Evolutionary conservation across 2,329 filamentous ascomycete genomes (phyloP).

Genomic region (Fusarium nodosum): DNA sequence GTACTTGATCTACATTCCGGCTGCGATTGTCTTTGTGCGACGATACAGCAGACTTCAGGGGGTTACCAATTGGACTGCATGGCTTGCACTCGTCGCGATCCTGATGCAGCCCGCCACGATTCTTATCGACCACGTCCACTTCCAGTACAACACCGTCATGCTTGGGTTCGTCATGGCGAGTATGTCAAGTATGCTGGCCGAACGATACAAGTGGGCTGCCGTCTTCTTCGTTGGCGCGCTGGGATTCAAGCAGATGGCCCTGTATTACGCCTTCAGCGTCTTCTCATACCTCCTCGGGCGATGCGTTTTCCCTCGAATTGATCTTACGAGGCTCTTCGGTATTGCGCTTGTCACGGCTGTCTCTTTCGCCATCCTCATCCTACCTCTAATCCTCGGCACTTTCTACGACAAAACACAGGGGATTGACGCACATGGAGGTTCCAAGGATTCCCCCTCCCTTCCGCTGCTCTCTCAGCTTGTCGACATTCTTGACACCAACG

Average conservation of each 20-base stretch:
- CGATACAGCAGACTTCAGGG: conserved; percentile 82
- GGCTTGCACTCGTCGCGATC: conserved; percentile 88
- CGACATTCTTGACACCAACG: conserved; percentile 71
- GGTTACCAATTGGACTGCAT: conserved; percentile 84
- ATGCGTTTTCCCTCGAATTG: conserved; percentile 82
- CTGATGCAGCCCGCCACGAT: conserved; percentile 93
- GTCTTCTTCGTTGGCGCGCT: conserved; percentile 94
- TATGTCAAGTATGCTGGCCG: conserved; percentile 89
- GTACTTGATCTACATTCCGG: conserved; percentile 89
- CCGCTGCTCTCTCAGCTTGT: conserved; percentile 72
- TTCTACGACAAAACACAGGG: conserved; percentile 76
- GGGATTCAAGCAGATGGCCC: conserved; percentile 99
- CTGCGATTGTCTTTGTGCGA: conserved; percentile 85
- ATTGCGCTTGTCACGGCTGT: conserved; percentile 80
- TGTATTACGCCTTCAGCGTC: conserved; percentile 94
- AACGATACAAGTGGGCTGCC: conserved; percentile 87
- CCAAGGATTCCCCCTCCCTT: conserved; percentile 71
- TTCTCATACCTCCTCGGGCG: conserved; percentile 92
- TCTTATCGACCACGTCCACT: conserved; percentile 93
- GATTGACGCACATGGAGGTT: conserved; percentile 68
- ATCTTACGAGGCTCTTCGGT: conserved; percentile 75
- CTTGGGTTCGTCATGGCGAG: conserved; percentile 88
- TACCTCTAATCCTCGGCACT: conserved; percentile 80
- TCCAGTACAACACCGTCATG: conserved; percentile 99
- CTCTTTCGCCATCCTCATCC: conserved; percentile 80